Base-by-base conservation (phyloP, 2,329 filamentous ascomycete genomes). In the Venturiaceae sp. region DNA sequence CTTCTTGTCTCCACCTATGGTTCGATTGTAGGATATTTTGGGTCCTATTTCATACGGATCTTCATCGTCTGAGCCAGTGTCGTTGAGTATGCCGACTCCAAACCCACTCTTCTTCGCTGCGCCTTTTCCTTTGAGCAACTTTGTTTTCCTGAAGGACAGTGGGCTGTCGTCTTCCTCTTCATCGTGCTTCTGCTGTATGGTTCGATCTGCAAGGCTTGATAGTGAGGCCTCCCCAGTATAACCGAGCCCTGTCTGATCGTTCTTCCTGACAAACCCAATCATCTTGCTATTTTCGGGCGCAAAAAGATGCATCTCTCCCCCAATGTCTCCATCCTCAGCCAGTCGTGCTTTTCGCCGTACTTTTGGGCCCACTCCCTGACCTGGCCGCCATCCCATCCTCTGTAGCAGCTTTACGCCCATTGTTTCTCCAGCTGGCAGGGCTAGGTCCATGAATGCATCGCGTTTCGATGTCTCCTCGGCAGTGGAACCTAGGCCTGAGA, bases 321-420 rank as follows among this genome's bases (percentile, higher is more conserved):
- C 70, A 0, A 67, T 66, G 0, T 67, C 66, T 46, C 74, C 77
- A 1, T 77, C 69, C 44, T 81, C 79, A 56, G 81, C 87, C 14
- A 92, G 78, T 53, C 86, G 80, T 37, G 91, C 90, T 68, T 79
- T 80, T 53, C 94, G 82, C 57, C 85, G 83, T 34, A 96, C 77
- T 71, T 90, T 96, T 23, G 91, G 90, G 0, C 94, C 94, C 62
- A 97, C 85, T 3, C 94, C 94, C 71, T 97, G 92, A 0, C 92
- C 92, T 62, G 92, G 88, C 66, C 87, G 88, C 94, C 94, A 99
- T 16, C 92, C 94, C 92, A 99, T 97, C 66, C 82, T 88, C 68
- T 88, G 89, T 60, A 97, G 75, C 16, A 99, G 77, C 68, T 88
- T 92, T 14, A 88, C 79, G 1, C 94, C 94, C 79, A 95, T 90